Conservation (phyloP, 768 basidiomycete species). For the Inosperma sp. region DNA sequence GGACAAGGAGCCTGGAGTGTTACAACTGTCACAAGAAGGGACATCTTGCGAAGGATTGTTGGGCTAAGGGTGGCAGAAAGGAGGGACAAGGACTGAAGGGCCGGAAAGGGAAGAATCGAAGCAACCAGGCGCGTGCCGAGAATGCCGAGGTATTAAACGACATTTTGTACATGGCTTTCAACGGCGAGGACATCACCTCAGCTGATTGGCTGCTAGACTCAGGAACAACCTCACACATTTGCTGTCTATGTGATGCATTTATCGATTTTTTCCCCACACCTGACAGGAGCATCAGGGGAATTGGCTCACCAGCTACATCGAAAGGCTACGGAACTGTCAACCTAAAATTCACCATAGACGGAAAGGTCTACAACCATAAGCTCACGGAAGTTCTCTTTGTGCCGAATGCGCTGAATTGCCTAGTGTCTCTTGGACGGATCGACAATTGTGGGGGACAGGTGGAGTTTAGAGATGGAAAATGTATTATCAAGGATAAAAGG, state of each 20-base stretch:
- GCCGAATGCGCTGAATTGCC: slow-evolving; percentile 21
- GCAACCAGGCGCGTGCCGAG: slow-evolving; percentile 11
- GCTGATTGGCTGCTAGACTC: slow-evolving; percentile 22
- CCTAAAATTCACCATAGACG: slow-evolving; percentile 16
- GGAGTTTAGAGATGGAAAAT: slow-evolving; percentile 12
- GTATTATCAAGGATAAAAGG: slow-evolving; percentile 12
- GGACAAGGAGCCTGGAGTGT: slow-evolving; percentile 15
- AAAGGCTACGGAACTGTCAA: slow-evolving; percentile 20
- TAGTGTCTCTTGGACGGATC: slow-evolving; percentile 18
- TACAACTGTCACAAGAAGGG: slow-evolving; percentile 32
- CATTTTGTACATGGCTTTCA: slow-evolving; percentile 14
- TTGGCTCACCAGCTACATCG: slow-evolving; percentile 6
- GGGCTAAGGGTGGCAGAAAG: slow-evolving; percentile 29
- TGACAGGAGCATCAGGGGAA: slow-evolving; percentile 11
- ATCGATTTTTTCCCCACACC: slow-evolving; percentile 11
- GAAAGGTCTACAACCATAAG: slow-evolving; percentile 14
- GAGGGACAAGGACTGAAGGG: slow-evolving; percentile 31
- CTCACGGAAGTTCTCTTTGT: slow-evolving; percentile 20
- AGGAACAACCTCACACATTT: slow-evolving; percentile 23
- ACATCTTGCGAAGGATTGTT: slow-evolving; percentile 21
- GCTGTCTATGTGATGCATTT: slow-evolving; percentile 15
- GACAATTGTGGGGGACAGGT: slow-evolving; percentile 19
- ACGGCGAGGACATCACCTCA: slow-evolving; percentile 8
- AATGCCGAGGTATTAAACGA: slow-evolving; percentile 2
- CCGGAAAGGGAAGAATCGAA: slow-evolving; percentile 13